Evolutionary conservation across 495 filamentous ascomycete species (phyloP), one percentile per base, ranked within the genome.

Genomic region (Penicillium nucicola): DNA sequence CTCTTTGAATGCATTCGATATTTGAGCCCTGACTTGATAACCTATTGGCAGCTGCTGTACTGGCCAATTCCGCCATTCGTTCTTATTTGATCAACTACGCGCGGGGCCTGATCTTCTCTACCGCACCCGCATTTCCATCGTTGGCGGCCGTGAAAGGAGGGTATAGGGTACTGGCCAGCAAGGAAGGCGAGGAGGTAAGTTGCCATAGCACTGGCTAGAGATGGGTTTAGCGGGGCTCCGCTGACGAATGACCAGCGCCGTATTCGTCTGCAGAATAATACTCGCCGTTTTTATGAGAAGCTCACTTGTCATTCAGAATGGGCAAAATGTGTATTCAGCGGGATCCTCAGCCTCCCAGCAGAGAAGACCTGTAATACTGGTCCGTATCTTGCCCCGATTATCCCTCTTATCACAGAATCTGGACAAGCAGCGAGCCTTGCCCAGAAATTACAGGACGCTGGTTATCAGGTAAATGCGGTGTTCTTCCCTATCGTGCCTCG

Each of bases 21-120:
- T 22, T 22, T 22, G 20, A 5, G 2, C 2, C 20, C 20, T 3
- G 20, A 22, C 3, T 22, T 22, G 2, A 2, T 22, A 22, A 22
- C 5, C 20, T 5, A 22, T 5, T 12, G 19, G 28, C 35, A 36
- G 31, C 57, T 70, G 30, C 59, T 62, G 19, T 67, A 60, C 34
- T 12, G 56, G n/a, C 20, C 20, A 22, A 22, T 5, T 5, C 20
- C 20, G 57, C 62, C 3, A 56, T 63, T 15, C 51, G 50, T 38
- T 22, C 42, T 4, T 31, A 40, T n/a, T 42, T 69, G 8, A 53
- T 71, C 23, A 72, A 74, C 45, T 63, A 68, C 28, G 58, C 70
- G 32, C 57, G 67, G 5, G 56, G 50, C 28, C 32, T 72, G 19
- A 68, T 69, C 13, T 73, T 62, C 52, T 65, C 56, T 2, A 66